These are phyloP conservation scores for Aphanomyces euteiches DNA, from an alignment of 352 stramenopile species.

Conservation along the genomic window DNA sequence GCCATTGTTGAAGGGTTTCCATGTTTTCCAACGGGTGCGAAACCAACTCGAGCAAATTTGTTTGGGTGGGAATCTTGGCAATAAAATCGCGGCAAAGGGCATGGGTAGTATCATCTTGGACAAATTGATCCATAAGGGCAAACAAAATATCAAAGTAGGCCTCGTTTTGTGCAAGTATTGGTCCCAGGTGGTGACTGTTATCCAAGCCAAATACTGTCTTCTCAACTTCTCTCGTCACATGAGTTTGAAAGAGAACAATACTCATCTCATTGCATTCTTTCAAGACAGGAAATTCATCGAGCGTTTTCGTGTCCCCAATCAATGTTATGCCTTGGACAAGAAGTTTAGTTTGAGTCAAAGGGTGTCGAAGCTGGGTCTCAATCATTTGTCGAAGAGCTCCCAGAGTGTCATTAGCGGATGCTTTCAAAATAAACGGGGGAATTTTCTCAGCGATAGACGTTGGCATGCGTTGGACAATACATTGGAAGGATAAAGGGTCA, in stretches of 20 bases:
- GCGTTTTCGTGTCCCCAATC: slow-evolving; percentile 73
- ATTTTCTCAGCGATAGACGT: slow-evolving; percentile 32
- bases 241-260: slow-evolving; percentile 76
- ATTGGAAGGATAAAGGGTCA: slow-evolving; percentile 71
- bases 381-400: slow-evolving; percentile 68
- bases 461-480: slow-evolving; percentile 75
- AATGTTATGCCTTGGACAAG: slow-evolving; percentile 61
- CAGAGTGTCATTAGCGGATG: slow-evolving; percentile 78
- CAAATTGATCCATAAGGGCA: slow-evolving; percentile 64
- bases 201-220: neutral
- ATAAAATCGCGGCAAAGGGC: slow-evolving; percentile 74
- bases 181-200: slow-evolving; percentile 47
- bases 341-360: slow-evolving; percentile 79
- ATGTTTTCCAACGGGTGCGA: slow-evolving; percentile 32
- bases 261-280: slow-evolving; percentile 66
- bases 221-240: slow-evolving; percentile 38
- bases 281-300: slow-evolving; percentile 71
- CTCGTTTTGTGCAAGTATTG: slow-evolving; percentile 58
- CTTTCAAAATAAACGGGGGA: slow-evolving; percentile 50
- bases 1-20: slow-evolving; percentile 11
- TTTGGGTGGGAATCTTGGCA: slow-evolving; percentile 77
- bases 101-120: slow-evolving; percentile 51
- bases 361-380: slow-evolving; percentile 63
- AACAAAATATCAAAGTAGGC: slow-evolving; percentile 86
- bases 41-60: slow-evolving; percentile 57